These are phyloP conservation scores for Porodaedalea pini DNA, from an alignment of 1,284 basidiomycete species.

Conservation along the genomic window DNA sequence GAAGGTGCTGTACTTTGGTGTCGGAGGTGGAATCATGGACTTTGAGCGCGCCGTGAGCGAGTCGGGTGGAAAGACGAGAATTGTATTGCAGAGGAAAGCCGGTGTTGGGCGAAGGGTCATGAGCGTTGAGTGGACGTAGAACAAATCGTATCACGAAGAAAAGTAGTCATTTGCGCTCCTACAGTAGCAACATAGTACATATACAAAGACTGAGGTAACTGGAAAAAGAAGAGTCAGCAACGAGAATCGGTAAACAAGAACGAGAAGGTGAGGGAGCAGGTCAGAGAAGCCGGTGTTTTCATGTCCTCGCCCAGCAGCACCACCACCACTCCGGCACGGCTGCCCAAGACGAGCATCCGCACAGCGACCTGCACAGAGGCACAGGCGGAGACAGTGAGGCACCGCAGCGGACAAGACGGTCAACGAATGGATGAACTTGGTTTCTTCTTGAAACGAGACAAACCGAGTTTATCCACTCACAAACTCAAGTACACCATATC, in stretches of 20 bases:
- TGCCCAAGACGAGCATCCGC: slow-evolving; percentile 48
- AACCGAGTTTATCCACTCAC: neutral
- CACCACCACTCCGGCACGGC: slow-evolving; percentile 35
- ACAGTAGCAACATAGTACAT: neutral
- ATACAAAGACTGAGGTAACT: neutral
- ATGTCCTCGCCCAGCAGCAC: slow-evolving; percentile 41
- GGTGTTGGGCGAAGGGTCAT: slow-evolving; percentile 70
- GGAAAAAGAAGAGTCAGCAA: neutral
- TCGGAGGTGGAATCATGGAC: slow-evolving; percentile 83
- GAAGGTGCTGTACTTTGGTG: slow-evolving; percentile 95
- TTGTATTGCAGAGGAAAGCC: slow-evolving; percentile 51
- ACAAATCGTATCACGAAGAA: neutral
- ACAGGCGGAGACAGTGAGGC: slow-evolving; percentile 35
- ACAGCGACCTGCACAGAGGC: slow-evolving; percentile 33
- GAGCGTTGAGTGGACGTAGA: slow-evolving; percentile 48
- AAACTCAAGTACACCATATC: neutral
- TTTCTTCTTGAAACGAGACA: slow-evolving; percentile 46
- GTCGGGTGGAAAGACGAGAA: slow-evolving; percentile 38
- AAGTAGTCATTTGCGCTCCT: neutral
- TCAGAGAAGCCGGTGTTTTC: slow-evolving; percentile 76
- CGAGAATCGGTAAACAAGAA: neutral
- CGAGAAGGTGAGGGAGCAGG: slow-evolving; percentile 12
- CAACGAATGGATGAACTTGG: slow-evolving; percentile 84
- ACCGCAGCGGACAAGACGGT: slow-evolving; percentile 41
- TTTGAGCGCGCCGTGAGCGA: slow-evolving; percentile 60